These are phyloP conservation scores for Alternaria ethzedia DNA, from an alignment of 2,329 filamentous ascomycete genomes.

Conservation along the genomic window DNA sequence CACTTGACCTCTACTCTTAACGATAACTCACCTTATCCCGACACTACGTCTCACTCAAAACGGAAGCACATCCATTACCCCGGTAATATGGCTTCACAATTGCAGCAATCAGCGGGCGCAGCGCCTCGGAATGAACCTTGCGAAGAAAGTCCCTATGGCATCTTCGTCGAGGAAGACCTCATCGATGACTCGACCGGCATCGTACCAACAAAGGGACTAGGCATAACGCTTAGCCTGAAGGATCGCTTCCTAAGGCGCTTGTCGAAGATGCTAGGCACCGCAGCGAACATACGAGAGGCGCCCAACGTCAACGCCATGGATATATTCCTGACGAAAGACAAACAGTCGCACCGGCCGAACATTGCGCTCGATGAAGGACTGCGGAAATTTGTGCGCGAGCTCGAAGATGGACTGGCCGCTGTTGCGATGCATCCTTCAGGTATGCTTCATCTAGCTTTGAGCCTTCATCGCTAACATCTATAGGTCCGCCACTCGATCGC, in stretches of 20 bases:
- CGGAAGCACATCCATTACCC: neutral
- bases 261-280: neutral
- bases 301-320: fast-evolving
- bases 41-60: neutral
- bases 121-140: neutral
- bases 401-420: neutral
- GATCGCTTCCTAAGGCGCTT: neutral
- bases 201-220: neutral
- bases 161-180: neutral
- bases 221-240: neutral
- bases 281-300: neutral
- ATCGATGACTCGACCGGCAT: neutral
- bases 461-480: neutral
- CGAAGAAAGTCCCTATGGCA: neutral
- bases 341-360: neutral
- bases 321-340: neutral
- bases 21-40: neutral
- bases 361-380: neutral
- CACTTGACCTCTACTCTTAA: neutral
- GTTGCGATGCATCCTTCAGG: neutral
- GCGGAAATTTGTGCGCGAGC: neutral
- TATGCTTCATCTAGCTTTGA: fast-evolving
- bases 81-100: neutral
- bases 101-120: fast-evolving
- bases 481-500: neutral